Base-by-base conservation (phyloP, 768 basidiomycete species). In the Mycena amicta region DNA sequence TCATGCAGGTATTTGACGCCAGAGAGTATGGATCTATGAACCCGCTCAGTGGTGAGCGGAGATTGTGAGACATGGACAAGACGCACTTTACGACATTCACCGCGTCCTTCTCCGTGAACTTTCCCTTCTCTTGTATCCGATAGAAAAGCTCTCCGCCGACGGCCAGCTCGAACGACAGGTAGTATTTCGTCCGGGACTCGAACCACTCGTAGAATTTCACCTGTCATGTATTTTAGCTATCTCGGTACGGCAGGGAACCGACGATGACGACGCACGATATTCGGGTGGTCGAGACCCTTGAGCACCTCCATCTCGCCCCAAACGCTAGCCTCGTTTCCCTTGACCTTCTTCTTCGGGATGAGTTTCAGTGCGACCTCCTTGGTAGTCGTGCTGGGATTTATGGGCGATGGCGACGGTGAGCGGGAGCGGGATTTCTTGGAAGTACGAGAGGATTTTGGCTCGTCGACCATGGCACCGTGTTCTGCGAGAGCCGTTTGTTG, bases 171-270 rank as follows among this genome's bases (percentile, higher is more conserved):
- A 97, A 97, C 0, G 90, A 83, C n/a, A 98, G 85, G 69, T 95
- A 98, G 72, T 93, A 98, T 75, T 97, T 98, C 16, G 88, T 82
- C 62, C 94, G 80, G 8, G 91, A 93, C 69, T 98, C 97, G 70
- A 98, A 98, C 87, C 90, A 93, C 71, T 97, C 95, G 71, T 89
- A 95, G 68, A 97, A 94, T 70, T 95, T 96, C 56, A 97, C 93
- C 93, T 94, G 67, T 23, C 23, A 28, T 18, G 26, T 25, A 53
- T n/a, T n/a, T n/a, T n/a, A n/a, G n/a, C n/a, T n/a, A n/a, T n/a
- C n/a, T n/a, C n/a, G n/a, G n/a, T n/a, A n/a, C n/a, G n/a, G 46
- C 39, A 27, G 16, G 55, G n/a, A 57, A 31, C 28, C 8, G 31
- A 23, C 5, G n/a, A 53, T 40, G 43, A 11, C 31, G 40, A 78